These are phyloP conservation scores for Neofusicoccum umdonicola DNA, from an alignment of 2,329 filamentous ascomycete species.

Conservation along the genomic window DNA sequence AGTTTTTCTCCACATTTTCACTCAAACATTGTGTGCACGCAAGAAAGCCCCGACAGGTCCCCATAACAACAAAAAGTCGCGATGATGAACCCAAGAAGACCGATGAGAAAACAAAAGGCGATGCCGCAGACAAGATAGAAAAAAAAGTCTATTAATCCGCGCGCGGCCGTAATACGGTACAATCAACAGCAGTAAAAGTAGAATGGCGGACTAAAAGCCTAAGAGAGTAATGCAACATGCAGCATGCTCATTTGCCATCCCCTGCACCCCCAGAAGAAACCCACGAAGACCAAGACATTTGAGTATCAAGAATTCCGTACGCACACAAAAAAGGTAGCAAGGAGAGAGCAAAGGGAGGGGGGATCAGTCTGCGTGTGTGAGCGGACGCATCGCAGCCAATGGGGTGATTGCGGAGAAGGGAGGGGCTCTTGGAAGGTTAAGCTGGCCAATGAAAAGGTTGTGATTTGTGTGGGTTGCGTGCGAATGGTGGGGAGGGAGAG, in stretches of 20 bases:
- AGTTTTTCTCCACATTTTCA: no score
- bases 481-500: neutral
- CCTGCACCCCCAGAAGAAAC: no score
- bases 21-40: no score
- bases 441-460: neutral
- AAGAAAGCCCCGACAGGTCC: no score
- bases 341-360: neutral
- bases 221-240: neutral
- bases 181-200: neutral
- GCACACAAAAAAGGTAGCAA: neutral
- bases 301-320: neutral
- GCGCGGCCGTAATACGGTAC: conserved; percentile 3
- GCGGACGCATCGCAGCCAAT: neutral
- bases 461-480: neutral
- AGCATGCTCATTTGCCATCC: neutral
- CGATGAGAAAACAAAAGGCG: neutral
- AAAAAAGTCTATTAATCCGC: conserved; percentile 3
- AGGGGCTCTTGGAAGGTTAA: neutral
- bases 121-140: neutral
- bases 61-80: no score
- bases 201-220: neutral
- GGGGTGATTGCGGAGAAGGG: neutral
- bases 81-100: no score
- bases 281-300: neutral
- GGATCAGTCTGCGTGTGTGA: neutral